These are phyloP conservation scores for Colletotrichum paranaense DNA, from an alignment of 2,329 filamentous ascomycete genomes.

Conservation along the genomic window DNA sequence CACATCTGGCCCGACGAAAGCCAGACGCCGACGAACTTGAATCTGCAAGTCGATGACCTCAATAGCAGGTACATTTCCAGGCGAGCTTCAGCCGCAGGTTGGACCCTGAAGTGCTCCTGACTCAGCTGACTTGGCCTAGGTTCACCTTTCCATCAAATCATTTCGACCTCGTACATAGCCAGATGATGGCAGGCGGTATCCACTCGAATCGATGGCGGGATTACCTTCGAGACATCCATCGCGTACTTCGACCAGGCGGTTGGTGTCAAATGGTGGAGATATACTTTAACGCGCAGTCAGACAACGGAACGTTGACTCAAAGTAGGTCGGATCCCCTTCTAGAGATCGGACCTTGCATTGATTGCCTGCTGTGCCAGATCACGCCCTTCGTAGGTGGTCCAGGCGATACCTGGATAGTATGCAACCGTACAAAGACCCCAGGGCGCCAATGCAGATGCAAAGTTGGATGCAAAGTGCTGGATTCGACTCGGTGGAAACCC, in stretches of 20 bases:
- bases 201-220: conserved; percentile 77
- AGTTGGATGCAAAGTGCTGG: conserved; percentile 70
- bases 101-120: not conserved
- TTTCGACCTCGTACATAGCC: conserved; percentile 88
- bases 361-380: conserved; percentile 51
- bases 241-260: conserved; percentile 78
- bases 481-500: conserved; percentile 74
- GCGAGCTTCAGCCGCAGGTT: conserved; percentile 48
- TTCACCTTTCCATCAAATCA: conserved; percentile 76
- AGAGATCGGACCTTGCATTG: conserved; percentile 25
- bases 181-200: conserved; percentile 78
- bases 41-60: conserved; percentile 78
- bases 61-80: conserved; percentile 66
- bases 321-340: conserved; percentile 50
- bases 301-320: conserved; percentile 81
- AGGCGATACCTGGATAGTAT: conserved; percentile 71
- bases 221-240: conserved; percentile 81
- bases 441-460: conserved; percentile 71
- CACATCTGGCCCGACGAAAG: conserved; percentile 74
- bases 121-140: conserved; percentile 44
- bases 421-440: conserved; percentile 73
- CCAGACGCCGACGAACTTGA: conserved; percentile 70
- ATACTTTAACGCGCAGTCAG: conserved; percentile 86
- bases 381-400: conserved; percentile 77
- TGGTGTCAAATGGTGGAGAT: conserved; percentile 93